phyloP scores from a whole-genome alignment of 495 filamentous ascomycete genomes.

The Podospora comata region DNA sequence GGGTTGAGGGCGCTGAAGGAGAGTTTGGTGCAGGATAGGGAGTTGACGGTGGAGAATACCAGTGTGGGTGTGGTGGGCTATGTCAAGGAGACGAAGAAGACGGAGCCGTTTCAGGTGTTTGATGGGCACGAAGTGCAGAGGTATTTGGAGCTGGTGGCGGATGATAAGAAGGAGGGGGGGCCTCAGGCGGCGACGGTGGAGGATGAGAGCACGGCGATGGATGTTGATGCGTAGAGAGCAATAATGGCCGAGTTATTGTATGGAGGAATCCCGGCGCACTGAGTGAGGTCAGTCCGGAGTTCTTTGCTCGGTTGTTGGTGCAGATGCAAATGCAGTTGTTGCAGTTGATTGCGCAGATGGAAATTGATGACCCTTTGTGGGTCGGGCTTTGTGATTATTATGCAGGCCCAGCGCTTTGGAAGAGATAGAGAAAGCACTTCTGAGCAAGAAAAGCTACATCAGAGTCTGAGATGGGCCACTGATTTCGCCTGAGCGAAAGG shows the following conservation, averaged over 20 bases:
- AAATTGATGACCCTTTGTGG: too few species aligned
- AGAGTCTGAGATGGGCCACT: too few species aligned
- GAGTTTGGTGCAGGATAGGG: slow-evolving; percentile 92
- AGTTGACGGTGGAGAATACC: slow-evolving; percentile 93
- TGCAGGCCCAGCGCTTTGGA: too few species aligned
- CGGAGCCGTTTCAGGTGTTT: slow-evolving; percentile 86
- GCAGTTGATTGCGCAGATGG: too few species aligned
- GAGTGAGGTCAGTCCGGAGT: too few species aligned
- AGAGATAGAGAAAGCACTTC: neutral
- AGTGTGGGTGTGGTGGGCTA: slow-evolving; percentile 81
- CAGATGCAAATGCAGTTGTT: too few species aligned
- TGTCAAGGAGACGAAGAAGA: slow-evolving; percentile 42
- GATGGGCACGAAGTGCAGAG: slow-evolving; percentile 84
- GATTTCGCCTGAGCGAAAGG: too few species aligned
- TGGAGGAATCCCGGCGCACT: too few species aligned
- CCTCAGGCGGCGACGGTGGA: slow-evolving; percentile 30
- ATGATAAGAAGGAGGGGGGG: slow-evolving; percentile 49
- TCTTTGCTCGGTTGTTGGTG: too few species aligned
- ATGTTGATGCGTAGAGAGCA: slow-evolving; percentile 59
- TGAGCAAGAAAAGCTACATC: neutral
- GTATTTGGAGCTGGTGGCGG: slow-evolving; percentile 65
- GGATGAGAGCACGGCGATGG: slow-evolving; percentile 64
- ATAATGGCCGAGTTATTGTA: neutral
- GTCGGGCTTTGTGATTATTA: too few species aligned
- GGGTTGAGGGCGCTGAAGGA: slow-evolving; percentile 91